A percentile compares a stretch with the other conserved stretches of the same genome.
phyloP scores from a whole-genome alignment of 1,139 yeast species.

The Yamadazyma blattariae region DNA sequence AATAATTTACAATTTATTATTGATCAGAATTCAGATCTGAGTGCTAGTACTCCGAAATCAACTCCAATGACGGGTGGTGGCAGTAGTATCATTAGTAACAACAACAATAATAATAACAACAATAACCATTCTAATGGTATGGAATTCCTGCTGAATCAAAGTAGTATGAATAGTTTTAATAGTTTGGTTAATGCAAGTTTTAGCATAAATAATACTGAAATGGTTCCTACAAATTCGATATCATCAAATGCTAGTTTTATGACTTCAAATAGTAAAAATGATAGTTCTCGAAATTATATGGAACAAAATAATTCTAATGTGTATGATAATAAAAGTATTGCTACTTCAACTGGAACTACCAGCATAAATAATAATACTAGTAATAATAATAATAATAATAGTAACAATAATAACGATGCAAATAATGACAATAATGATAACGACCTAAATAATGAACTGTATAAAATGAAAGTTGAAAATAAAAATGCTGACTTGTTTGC shows the following conservation, averaged over 20 bases:
- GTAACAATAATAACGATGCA: too few species aligned
- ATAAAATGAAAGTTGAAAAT: conserved; percentile 1
- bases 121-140: neutral
- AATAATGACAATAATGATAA: neutral
- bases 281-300: too few species aligned
- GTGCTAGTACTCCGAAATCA: neutral
- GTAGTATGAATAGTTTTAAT: neutral
- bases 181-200: conserved; percentile 1
- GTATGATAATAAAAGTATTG: too few species aligned
- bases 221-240: neutral
- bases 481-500: conserved; percentile 1
- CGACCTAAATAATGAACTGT: neutral
- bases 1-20: neutral
- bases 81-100: too few species aligned
- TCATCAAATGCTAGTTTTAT: too few species aligned
- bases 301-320: too few species aligned
- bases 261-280: too few species aligned
- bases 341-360: too few species aligned
- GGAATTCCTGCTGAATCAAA: neutral
- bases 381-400: too few species aligned
- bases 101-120: too few species aligned
- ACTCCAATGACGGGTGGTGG: neutral
- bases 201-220: neutral
- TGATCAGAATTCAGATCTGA: neutral
- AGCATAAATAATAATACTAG: too few species aligned